Evolutionary conservation across 441 rosid species (phyloP).

Genomic region (Adansonia rubrostipa): DNA sequence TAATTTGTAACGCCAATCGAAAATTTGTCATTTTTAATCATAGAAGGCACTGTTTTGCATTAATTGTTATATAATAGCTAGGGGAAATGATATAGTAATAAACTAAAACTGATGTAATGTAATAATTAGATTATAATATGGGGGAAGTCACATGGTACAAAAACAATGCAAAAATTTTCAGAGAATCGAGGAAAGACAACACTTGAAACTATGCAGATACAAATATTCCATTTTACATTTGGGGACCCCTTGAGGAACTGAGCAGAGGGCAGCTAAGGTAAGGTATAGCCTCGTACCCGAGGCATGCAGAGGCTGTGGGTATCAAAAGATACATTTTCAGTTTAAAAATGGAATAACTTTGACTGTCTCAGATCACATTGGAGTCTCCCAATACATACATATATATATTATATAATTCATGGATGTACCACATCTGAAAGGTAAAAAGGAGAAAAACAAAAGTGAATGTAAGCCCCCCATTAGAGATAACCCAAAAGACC

Average conservation of each 20-base stretch:
- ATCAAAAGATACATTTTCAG: constrained; percentile 40
- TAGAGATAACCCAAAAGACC: constrained; percentile 34
- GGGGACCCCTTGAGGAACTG: constrained; percentile 29
- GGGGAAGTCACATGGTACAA: constrained; percentile 26
- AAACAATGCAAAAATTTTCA: constrained; percentile 4
- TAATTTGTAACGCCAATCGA: not conserved
- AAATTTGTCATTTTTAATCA: not conserved
- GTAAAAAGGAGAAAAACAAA: constrained; percentile 40
- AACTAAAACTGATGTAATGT: not conserved
- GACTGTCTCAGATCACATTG: constrained; percentile 29
- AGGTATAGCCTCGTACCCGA: constrained; percentile 24
- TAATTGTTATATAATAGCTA: not conserved
- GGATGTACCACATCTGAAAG: constrained; percentile 24
- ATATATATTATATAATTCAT: constrained; percentile 10
- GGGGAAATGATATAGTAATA: not conserved
- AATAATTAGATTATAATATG: constrained; percentile 15
- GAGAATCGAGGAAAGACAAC: constrained; percentile 38
- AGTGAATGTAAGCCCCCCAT: constrained; percentile 27
- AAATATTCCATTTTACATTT: constrained; percentile 29
- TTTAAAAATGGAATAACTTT: constrained; percentile 41
- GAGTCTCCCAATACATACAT: constrained; percentile 1
- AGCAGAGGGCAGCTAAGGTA: not conserved
- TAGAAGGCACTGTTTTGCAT: not conserved
- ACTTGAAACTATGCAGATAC: constrained; percentile 28
- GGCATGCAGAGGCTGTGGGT: constrained; percentile 36